Evolutionary conservation across 495 filamentous ascomycete species (phyloP).

Genomic region (Daldinia concentrica): DNA sequence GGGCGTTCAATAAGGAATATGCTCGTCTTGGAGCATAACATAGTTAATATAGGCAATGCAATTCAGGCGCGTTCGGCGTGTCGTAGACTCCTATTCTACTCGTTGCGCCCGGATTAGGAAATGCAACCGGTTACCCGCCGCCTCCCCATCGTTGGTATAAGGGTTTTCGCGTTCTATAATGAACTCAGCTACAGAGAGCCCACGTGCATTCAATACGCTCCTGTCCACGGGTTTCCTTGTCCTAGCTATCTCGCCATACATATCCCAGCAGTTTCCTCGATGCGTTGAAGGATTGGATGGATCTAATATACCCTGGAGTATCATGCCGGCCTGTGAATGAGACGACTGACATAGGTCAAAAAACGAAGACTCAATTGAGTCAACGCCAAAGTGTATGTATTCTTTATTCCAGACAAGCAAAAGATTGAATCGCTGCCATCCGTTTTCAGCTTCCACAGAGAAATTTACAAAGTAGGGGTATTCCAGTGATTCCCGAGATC

Average conservation of each 20-base stretch:
- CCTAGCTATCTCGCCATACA: slow-evolving; percentile 27
- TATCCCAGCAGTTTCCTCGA: not conserved
- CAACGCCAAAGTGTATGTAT: slow-evolving; percentile 16
- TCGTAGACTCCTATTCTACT: not conserved
- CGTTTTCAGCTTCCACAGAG: not conserved
- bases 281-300: not conserved
- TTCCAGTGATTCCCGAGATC: not conserved
- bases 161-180: slow-evolving; percentile 26
- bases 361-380: not conserved
- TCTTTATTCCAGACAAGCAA: slow-evolving; percentile 7
- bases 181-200: not conserved
- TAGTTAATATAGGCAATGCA: slow-evolving; percentile 19
- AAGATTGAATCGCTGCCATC: not conserved
- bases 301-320: not conserved
- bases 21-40: slow-evolving; percentile 52
- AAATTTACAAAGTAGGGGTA: slow-evolving; percentile 9
- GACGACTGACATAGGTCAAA: not conserved
- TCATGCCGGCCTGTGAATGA: not conserved
- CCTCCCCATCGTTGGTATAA: slow-evolving; percentile 1
- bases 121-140: slow-evolving; percentile 22
- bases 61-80: slow-evolving; percentile 23
- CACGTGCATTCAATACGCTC: not conserved
- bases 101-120: slow-evolving; percentile 8
- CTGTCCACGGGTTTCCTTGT: not conserved
- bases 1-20: slow-evolving; percentile 93